Conservation (phyloP, 768 basidiomycete species). For the Hygrophoropsis aurantiaca region DNA sequence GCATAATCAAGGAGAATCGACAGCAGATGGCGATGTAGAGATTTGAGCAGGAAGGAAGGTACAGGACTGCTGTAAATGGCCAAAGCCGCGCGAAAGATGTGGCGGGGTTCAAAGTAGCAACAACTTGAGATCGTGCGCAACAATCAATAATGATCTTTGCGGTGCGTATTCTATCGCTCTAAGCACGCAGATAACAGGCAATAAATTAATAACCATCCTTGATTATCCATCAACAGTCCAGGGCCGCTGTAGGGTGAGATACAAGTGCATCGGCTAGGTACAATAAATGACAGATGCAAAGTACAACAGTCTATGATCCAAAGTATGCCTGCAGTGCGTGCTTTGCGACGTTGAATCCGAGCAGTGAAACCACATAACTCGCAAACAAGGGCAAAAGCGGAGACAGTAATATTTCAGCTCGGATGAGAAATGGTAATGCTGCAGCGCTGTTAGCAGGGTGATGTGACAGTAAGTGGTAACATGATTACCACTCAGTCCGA, state of each 20-base stretch:
- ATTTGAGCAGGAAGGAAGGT: constrained; percentile 1
- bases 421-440: constrained; percentile 94
- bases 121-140: no score
- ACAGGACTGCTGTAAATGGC: constrained; percentile 15
- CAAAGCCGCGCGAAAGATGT: background rate
- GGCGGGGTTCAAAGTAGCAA: constrained; percentile 29
- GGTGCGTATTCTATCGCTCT: no score
- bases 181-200: no score
- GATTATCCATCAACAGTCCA: background rate
- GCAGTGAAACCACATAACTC: constrained; percentile 80
- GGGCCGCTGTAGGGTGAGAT: background rate
- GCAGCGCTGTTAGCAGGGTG: constrained; percentile 15
- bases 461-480: background rate
- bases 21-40: constrained; percentile 4
- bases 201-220: background rate
- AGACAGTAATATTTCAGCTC: constrained; percentile 86
- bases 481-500: constrained; percentile 73
- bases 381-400: constrained; percentile 86
- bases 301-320: constrained; percentile 35
- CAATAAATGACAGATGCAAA: background rate
- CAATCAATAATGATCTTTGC: no score
- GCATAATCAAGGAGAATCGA: constrained; percentile 22
- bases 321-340: constrained; percentile 83
- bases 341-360: constrained; percentile 90
- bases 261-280: background rate